Evolutionary conservation across 495 filamentous ascomycete genomes (phyloP).

Genomic region (Tuber melanosporum): DNA sequence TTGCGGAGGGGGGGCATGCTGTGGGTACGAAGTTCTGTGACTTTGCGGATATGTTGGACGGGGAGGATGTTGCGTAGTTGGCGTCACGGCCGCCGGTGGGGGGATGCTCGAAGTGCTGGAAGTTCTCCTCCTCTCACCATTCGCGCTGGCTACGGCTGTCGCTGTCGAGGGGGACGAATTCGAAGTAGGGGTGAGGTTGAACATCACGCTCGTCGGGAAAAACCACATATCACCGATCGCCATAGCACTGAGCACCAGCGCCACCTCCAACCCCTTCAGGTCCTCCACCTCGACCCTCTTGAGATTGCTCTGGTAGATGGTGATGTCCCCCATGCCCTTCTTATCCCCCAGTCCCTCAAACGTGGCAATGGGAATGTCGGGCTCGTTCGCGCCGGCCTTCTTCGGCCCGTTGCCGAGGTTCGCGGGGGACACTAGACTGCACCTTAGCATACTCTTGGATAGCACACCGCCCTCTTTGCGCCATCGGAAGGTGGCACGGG

Average conservation of each 20-base stretch:
- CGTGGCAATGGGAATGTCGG: conserved; percentile 85
- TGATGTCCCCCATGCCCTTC: conserved; percentile 51
- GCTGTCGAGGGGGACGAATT: conserved; percentile 21
- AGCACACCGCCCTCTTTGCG: conserved; percentile 75
- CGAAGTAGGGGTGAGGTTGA: conserved; percentile 61
- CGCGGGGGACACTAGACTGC: conserved; percentile 30
- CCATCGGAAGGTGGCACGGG: conserved; percentile 82
- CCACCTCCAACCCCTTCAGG: conserved; percentile 84
- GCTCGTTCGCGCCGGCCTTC: conserved; percentile 74
- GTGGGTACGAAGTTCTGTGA: conserved; percentile 13
- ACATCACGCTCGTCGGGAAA: conserved; percentile 58
- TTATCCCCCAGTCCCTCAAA: conserved; percentile 62
- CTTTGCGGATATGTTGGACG: conserved; percentile 20
- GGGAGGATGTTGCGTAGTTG: conserved; percentile 18
- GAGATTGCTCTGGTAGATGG: conserved; percentile 87
- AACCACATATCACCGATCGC: conserved; percentile 87
- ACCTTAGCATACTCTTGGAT: conserved; percentile 46
- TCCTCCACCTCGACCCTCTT: conserved; percentile 88
- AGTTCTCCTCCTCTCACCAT: conserved; percentile 43
- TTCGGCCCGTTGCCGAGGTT: conserved; percentile 33
- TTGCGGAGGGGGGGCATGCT: conserved; percentile 19
- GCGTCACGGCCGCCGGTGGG: conserved; percentile 16
- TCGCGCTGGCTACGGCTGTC: conserved; percentile 27
- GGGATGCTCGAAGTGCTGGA: conserved; percentile 43
- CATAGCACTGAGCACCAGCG: conserved; percentile 71